A percentile compares a stretch with the other conserved stretches of the same genome.
phyloP scores from a whole-genome alignment of 192 early-diverging fungal species.

The Gonapodya prolifera region DNA sequence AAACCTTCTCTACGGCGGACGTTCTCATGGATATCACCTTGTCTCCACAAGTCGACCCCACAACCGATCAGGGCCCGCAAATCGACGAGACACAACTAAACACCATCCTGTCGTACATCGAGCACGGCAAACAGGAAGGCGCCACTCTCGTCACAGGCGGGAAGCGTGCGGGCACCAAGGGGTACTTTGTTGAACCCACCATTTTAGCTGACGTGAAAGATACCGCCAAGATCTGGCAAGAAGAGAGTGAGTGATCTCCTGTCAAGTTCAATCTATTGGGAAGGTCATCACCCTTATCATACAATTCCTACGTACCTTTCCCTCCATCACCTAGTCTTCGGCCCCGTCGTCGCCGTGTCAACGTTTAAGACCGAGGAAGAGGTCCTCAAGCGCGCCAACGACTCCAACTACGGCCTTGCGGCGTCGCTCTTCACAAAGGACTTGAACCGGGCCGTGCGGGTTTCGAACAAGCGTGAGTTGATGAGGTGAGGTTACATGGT shows the following conservation, averaged over 20 bases:
- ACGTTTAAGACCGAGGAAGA: constrained; percentile 35
- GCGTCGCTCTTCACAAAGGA: constrained; percentile 55
- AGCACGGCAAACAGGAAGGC: background rate
- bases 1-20: too few species aligned
- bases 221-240: constrained; percentile 16
- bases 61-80: background rate
- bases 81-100: background rate
- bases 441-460: constrained; percentile 34
- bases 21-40: too few species aligned
- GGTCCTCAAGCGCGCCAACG: constrained; percentile 33
- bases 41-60: too few species aligned
- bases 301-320: too few species aligned
- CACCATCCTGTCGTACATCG: background rate
- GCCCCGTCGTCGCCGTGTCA: constrained; percentile 52
- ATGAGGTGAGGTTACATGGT: too few species aligned
- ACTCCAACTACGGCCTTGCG: constrained; percentile 32
- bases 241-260: too few species aligned
- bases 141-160: constrained; percentile 11
- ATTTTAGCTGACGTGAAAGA: constrained; percentile 33
- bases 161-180: background rate
- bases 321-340: too few species aligned
- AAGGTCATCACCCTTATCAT: too few species aligned
- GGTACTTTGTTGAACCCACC: constrained; percentile 29
- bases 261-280: too few species aligned
- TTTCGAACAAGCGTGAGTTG: constrained; percentile 37